phyloP scores from a whole-genome alignment of 2,329 filamentous ascomycete species.

The Dactylellina sp. region DNA sequence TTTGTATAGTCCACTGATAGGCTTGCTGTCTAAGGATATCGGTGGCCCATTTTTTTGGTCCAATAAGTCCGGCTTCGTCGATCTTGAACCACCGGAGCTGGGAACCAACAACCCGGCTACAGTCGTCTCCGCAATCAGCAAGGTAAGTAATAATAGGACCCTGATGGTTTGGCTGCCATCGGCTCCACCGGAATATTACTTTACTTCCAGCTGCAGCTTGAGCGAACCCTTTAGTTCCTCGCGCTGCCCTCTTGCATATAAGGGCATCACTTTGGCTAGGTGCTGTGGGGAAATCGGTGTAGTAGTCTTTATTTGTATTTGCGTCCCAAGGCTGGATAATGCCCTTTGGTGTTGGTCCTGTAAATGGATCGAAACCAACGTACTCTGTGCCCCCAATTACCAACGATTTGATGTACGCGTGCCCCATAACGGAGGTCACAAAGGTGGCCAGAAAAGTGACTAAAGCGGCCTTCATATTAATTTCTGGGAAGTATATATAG shows the following conservation, averaged over 20 bases:
- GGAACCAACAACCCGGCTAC: slow-evolving; percentile 64
- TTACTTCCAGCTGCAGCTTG: slow-evolving; percentile 66
- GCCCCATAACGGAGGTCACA: slow-evolving; percentile 49
- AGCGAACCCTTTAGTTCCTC: slow-evolving; percentile 64
- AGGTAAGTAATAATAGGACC: slow-evolving; percentile 68
- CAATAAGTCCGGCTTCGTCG: slow-evolving; percentile 62
- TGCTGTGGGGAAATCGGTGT: slow-evolving; percentile 27
- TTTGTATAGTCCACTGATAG: slow-evolving; percentile 65
- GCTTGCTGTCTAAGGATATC: slow-evolving; percentile 68
- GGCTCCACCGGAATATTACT: slow-evolving; percentile 67
- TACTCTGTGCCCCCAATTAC: slow-evolving; percentile 42
- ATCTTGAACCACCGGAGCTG: slow-evolving; percentile 66
- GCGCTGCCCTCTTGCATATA: slow-evolving; percentile 66
- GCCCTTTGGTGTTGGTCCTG: slow-evolving; percentile 52
- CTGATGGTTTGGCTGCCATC: slow-evolving; percentile 68
- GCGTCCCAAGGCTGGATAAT: slow-evolving; percentile 61
- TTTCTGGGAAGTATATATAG: neutral
- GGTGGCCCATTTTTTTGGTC: slow-evolving; percentile 64
- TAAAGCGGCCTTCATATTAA: neutral
- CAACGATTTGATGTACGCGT: slow-evolving; percentile 57
- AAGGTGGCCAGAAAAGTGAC: slow-evolving; percentile 31
- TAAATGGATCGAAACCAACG: slow-evolving; percentile 53
- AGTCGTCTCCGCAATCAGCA: slow-evolving; percentile 64
- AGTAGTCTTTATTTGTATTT: neutral
- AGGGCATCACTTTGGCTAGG: slow-evolving; percentile 64